phyloP scores from a whole-genome alignment of 129 eudicot species.

The Saposhnikovia divaricata region DNA sequence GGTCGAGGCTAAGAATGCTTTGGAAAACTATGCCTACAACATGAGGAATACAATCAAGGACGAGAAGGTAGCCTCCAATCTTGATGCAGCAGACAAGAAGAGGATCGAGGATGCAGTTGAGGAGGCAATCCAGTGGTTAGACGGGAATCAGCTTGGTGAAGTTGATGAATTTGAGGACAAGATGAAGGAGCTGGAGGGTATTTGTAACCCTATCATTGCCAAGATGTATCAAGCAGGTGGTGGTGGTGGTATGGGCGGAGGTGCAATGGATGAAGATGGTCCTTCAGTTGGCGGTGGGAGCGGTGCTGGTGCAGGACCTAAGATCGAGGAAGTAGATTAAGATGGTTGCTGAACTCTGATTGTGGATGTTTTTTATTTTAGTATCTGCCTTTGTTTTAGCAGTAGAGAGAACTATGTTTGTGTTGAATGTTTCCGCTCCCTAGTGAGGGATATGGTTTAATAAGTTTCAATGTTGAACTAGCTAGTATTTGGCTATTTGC shows the following conservation, averaged over 20 bases:
- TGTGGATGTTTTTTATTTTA: neutral
- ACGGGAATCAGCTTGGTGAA: constrained; percentile 9
- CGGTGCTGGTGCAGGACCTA: constrained; percentile 4
- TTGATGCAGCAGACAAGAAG: constrained; percentile 9
- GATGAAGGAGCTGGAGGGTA: constrained; percentile 14
- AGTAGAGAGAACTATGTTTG: neutral
- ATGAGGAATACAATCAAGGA: constrained; percentile 16
- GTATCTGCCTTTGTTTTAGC: neutral
- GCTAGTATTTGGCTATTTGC: no score
- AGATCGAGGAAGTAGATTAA: constrained; percentile 6
- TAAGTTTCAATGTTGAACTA: no score
- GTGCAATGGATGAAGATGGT: constrained; percentile 11
- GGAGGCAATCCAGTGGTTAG: constrained; percentile 12
- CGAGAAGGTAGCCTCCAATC: constrained; percentile 2
- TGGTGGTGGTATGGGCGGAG: constrained; percentile 1
- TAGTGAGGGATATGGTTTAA: neutral
- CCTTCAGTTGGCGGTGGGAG: constrained; percentile 4
- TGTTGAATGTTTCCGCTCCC: neutral
- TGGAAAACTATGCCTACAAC: constrained; percentile 12
- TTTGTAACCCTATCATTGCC: constrained; percentile 8
- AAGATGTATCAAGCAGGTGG: neutral
- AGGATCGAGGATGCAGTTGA: constrained; percentile 8
- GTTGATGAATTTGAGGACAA: constrained; percentile 13
- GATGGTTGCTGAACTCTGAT: neutral
- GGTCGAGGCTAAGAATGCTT: constrained; percentile 6